A percentile compares a stretch with the other conserved stretches of the same genome.
These are phyloP conservation scores for Fusarium tupiense DNA, from an alignment of 2,329 filamentous ascomycete species.

Conservation along the genomic window DNA sequence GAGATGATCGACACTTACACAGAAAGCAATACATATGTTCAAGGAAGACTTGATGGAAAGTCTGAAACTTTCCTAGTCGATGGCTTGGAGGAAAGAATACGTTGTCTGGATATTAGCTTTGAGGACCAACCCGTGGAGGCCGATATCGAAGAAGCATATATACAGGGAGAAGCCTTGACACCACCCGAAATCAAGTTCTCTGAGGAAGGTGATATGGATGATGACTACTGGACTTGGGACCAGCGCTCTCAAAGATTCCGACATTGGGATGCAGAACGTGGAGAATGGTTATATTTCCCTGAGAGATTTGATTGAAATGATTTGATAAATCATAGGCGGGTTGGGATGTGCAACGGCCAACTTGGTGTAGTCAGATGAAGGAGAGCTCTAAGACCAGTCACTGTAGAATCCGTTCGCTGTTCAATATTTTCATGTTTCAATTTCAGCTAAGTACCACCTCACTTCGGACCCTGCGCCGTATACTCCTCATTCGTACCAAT, in stretches of 20 bases:
- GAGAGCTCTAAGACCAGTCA: background rate
- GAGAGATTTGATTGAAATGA: slow-evolving; percentile 37
- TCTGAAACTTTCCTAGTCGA: background rate
- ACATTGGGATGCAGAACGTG: slow-evolving; percentile 38
- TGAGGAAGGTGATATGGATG: slow-evolving; percentile 30
- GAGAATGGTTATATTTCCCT: slow-evolving; percentile 38
- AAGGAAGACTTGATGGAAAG: background rate
- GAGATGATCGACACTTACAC: background rate
- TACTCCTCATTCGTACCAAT: background rate
- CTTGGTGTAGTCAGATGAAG: background rate
- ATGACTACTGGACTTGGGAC: slow-evolving; percentile 40
- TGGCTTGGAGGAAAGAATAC: slow-evolving; percentile 1
- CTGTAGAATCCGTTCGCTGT: background rate
- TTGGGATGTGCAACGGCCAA: background rate
- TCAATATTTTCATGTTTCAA: background rate
- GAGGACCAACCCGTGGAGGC: background rate
- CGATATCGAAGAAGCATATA: slow-evolving; percentile 28
- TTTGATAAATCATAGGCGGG: background rate
- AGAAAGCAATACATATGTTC: slow-evolving; percentile 18
- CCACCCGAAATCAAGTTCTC: slow-evolving; percentile 34
- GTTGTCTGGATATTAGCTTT: slow-evolving; percentile 3
- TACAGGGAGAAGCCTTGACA: slow-evolving; percentile 24
- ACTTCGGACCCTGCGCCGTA: background rate
- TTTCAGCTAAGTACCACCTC: background rate
- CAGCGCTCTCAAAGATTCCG: slow-evolving; percentile 22